A percentile compares a stretch with the other conserved stretches of the same genome.
These are phyloP conservation scores for Zasmidium cellare DNA, from an alignment of 2,329 filamentous ascomycete species.

Conservation along the genomic window DNA sequence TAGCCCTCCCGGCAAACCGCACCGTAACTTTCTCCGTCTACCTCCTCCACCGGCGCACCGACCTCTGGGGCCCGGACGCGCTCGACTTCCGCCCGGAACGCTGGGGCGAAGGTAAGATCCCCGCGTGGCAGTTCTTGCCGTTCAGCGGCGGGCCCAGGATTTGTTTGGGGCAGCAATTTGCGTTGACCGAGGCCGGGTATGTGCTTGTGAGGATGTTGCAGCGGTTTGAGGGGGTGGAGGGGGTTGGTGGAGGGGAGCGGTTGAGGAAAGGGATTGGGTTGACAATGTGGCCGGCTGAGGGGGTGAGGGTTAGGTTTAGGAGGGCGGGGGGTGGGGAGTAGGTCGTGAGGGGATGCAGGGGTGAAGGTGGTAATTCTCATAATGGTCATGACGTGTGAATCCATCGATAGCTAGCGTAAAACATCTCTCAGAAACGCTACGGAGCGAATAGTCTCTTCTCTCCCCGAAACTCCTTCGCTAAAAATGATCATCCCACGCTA, in stretches of 20 bases:
- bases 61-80: conserved; percentile 52
- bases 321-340: neutral
- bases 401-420: neutral
- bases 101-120: conserved; percentile 36
- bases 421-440: neutral
- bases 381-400: neutral
- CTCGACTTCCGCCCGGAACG: conserved; percentile 50
- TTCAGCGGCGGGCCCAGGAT: conserved; percentile 38
- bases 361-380: neutral
- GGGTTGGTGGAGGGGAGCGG: conserved; percentile 24
- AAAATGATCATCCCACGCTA: neutral
- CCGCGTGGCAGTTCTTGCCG: conserved; percentile 37
- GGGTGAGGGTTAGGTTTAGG: conserved; percentile 26
- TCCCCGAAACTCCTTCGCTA: conserved; percentile 9
- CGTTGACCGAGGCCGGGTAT: conserved; percentile 73
- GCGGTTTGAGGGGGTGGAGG: conserved; percentile 56
- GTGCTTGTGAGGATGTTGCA: conserved; percentile 72
- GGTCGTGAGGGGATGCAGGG: neutral
- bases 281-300: conserved; percentile 29
- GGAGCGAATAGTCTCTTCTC: neutral
- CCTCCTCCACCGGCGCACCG: conserved; percentile 52
- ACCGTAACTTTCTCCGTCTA: conserved; percentile 47
- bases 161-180: conserved; percentile 64
- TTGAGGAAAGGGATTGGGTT: conserved; percentile 30
- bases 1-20: conserved; percentile 52